These are phyloP conservation scores for Plasmopara viticola DNA, from an alignment of 352 stramenopile genomes.

Conservation along the genomic window DNA sequence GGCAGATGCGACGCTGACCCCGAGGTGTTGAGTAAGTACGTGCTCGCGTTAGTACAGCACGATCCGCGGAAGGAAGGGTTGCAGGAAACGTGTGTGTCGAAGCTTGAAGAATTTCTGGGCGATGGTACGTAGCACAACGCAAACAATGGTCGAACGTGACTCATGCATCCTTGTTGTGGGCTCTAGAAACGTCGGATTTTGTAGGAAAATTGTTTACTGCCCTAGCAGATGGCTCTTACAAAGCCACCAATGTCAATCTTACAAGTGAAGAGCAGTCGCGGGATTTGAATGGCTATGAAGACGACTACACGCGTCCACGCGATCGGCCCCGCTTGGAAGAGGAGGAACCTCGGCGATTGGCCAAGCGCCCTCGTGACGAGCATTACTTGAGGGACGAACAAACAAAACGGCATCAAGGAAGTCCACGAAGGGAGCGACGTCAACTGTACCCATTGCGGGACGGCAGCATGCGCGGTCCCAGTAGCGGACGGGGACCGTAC, in stretches of 20 bases:
- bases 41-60: constrained; percentile 79
- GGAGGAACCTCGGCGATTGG: constrained; percentile 51
- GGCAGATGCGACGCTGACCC: constrained; percentile 78
- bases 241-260: constrained; percentile 16
- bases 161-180: constrained; percentile 5
- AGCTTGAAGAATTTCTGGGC: constrained; percentile 82
- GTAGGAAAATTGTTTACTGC: constrained; percentile 66
- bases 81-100: constrained; percentile 61
- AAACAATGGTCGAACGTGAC: neutral
- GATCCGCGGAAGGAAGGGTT: constrained; percentile 67
- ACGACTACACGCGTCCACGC: constrained; percentile 28
- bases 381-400: constrained; percentile 32
- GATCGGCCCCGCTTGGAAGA: constrained; percentile 38
- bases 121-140: constrained; percentile 42
- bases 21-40: constrained; percentile 84
- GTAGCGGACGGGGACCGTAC: constrained; percentile 26
- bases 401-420: constrained; percentile 28
- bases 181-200: constrained; percentile 63
- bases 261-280: constrained; percentile 15
- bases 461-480: constrained; percentile 20
- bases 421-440: constrained; percentile 30
- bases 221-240: constrained; percentile 57
- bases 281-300: constrained; percentile 13
- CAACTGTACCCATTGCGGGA: constrained; percentile 28
- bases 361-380: constrained; percentile 58